Percentiles rank a stretch among this genome's conserved stretches.
Evolutionary conservation across 495 filamentous ascomycete genomes (phyloP).

Genomic region (Aspergillus asperescens): DNA sequence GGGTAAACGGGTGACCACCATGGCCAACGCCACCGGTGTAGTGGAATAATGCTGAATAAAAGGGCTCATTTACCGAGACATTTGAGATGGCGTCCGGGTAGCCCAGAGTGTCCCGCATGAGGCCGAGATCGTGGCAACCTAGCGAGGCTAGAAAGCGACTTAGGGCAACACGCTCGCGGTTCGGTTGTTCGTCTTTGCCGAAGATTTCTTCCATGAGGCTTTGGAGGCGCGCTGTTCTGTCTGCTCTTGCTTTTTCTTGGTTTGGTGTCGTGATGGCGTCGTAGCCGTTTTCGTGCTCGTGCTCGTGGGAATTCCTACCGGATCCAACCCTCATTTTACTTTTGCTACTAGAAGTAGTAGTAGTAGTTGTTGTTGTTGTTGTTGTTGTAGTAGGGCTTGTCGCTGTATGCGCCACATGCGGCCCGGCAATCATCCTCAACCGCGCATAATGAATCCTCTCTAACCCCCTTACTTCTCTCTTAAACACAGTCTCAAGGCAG

Average conservation of each 20-base stretch:
- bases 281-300: no score
- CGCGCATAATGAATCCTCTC: conserved; percentile 49
- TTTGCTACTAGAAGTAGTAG: no score
- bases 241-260: background rate
- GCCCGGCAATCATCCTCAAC: conserved; percentile 50
- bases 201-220: conserved; percentile 30
- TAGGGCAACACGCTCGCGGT: conserved; percentile 27
- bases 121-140: conserved; percentile 51
- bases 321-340: no score
- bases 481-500: conserved; percentile 44
- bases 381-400: no score
- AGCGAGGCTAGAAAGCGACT: conserved; percentile 43
- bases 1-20: conserved; percentile 36
- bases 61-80: conserved; percentile 39
- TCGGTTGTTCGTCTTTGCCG: conserved; percentile 28
- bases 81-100: conserved; percentile 41
- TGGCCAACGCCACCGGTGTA: conserved; percentile 21
- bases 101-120: conserved; percentile 53
- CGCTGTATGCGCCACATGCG: conserved; percentile 24
- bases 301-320: no score
- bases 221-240: conserved; percentile 10
- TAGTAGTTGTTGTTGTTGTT: no score
- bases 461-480: conserved; percentile 39
- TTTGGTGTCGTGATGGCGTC: background rate
- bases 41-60: conserved; percentile 46